Percentiles rank a stretch among this genome's conserved stretches.
Conservation (phyloP, 352 stramenopile species). For the Blastocystis sp. region DNA sequence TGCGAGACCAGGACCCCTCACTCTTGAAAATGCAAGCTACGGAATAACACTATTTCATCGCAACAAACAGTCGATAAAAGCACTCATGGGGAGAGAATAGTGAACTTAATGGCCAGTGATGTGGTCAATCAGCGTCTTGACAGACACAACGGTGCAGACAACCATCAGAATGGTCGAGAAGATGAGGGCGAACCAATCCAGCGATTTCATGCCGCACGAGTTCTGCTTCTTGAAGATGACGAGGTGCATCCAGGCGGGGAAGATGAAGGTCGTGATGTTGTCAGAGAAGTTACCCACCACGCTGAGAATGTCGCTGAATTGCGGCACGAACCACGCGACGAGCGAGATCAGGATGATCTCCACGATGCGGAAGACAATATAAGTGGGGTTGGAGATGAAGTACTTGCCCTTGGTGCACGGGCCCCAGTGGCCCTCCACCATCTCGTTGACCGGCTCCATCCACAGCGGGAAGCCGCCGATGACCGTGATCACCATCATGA, state of each 20-base stretch:
- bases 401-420: conserved; percentile 31
- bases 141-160: conserved; percentile 36
- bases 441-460: conserved; percentile 66
- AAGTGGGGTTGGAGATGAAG: conserved; percentile 60
- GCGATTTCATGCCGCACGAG: conserved; percentile 22
- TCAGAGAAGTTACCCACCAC: conserved; percentile 63
- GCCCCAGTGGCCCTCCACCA: conserved; percentile 64
- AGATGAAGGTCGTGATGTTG: conserved; percentile 63
- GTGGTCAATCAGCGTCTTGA: conserved; percentile 54
- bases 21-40: conserved; percentile 22
- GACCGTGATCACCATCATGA: conserved; percentile 68
- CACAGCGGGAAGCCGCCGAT: conserved; percentile 67
- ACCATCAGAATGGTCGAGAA: conserved; percentile 61
- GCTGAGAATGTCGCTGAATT: conserved; percentile 63
- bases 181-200: conserved; percentile 49
- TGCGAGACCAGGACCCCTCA: not conserved
- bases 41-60: not conserved
- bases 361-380: conserved; percentile 64
- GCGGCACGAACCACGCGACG: conserved; percentile 49
- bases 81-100: conserved; percentile 9
- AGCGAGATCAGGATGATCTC: conserved; percentile 63
- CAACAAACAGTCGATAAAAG: conserved; percentile 47
- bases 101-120: conserved; percentile 18
- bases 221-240: conserved; percentile 12
- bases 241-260: conserved; percentile 61